Evolutionary conservation across 1,139 yeast species (phyloP), one percentile per base, ranked within the genome.

Genomic region (Suzukiozyma palmioleophila): DNA sequence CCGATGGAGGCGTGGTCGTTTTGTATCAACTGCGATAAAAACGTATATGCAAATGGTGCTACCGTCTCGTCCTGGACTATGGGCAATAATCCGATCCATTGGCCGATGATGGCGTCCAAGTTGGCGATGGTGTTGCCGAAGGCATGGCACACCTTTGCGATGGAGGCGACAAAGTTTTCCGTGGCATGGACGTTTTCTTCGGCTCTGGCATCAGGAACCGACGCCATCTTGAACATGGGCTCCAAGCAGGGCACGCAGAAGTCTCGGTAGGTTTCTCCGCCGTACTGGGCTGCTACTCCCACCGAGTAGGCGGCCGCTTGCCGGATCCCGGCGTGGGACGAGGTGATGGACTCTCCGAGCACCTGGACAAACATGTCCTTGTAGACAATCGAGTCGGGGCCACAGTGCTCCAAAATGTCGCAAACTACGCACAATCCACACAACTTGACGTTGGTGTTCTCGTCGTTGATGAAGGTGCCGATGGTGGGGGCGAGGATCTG

Each of bases 141-240:
- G 12, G 75, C 60, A 46, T 75, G 81, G 44, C 84, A 69, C 13
- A 90, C 79, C 59, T 87, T 87, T 32, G 97, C 92, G 48, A 92
- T 83, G 1, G 97, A 80, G 2, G 88, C 75, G 40, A 84, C 73
- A 12, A 89, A 83, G 52, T 85, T 85, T 59, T 92, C 98, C 1
- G 97, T 89, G 3, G 97, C 95, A 47, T 77, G 76, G 26, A 85
- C 64, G 51, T 89, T 89, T 43, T 86, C 96, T 38, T 87, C 95
- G 8, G 83, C 78, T 46, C 87, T 79, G 3, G 96, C 84, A 50
- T 88, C 95, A n/a, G 96, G 90, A 21, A 81, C 80, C 33, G 79
- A 73, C 15, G 84, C 78, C 68, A 89, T 78, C 52, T 81, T 80
- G 53, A 85, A 77, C 61, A 92, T 73, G 16, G 88, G 81, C 48